Evolutionary conservation across 805 yeast genomes (phyloP), one percentile per base, ranked within the genome.

Genomic region (Diddensiella caesifluorescens): DNA sequence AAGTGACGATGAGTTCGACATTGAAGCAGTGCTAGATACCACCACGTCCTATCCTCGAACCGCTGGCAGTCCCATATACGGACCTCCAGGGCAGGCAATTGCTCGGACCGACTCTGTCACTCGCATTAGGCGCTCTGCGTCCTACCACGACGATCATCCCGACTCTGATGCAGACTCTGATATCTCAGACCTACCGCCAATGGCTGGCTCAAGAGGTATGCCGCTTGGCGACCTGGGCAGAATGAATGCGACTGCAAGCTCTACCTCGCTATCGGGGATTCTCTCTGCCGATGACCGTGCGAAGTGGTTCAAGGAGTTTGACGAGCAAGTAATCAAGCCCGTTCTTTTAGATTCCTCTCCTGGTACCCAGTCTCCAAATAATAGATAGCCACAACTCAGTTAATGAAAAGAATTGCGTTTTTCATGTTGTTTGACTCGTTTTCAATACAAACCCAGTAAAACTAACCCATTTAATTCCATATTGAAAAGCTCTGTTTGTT

Each of bases 1-100:
- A 29, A 78, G 87, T 38, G 98, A 92, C 62, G 97, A 92, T 56
- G 98, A 92, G 60, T 90, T 90, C 60, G 97, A 90, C 57, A 82
- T 88, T 36, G 97, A 89, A 63, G 83, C 28, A 73, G 46, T 50
- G 2, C 38, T 53, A 3, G 57, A 49, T 27, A 34, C 45, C 7
- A 22, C 22, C 3, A 12, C 39, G 18, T 7, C 18, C 20, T 29
- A n/a, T 13, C 32, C 16, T 29, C 32, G 15, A 29, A 19, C 12
- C 15, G 40, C 36, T 5, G 35, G 22, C 15, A 32, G 35, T 33
- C 32, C 34, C 3, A 15, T 29, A 5, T 20, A 20, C 5, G n/a
- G 38, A 5, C 34, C 27, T 13, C 33, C n/a, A 31, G 35, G 12
- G 37, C 35, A 38, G 38, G 38, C 10, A 13, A 20, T 27, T 12